Percentiles rank a stretch among this genome's conserved stretches.
phyloP scores from a whole-genome alignment of 352 stramenopile genomes.

The Phytophthora nicotianae region DNA sequence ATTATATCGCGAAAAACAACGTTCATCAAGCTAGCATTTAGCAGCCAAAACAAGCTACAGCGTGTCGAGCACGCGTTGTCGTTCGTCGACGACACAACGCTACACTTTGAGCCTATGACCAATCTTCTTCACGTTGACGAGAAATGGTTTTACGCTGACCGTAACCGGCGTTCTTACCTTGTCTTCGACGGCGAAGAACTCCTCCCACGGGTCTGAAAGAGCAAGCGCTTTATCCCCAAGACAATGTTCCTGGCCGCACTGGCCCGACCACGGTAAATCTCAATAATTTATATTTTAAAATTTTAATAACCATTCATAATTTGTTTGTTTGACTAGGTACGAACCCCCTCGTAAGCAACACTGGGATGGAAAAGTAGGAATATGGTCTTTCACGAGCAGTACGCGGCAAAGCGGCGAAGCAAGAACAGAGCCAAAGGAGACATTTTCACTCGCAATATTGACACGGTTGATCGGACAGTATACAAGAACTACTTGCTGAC shows the following conservation, averaged over 20 bases:
- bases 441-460: too few species aligned
- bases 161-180: background rate
- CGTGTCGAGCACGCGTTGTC: too few species aligned
- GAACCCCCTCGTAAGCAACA: background rate
- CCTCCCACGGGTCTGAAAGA: background rate
- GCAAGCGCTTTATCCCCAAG: too few species aligned
- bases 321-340: background rate
- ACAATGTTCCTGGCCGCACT: background rate
- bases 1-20: too few species aligned
- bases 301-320: background rate
- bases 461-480: background rate
- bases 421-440: too few species aligned
- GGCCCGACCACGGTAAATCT: background rate
- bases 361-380: background rate
- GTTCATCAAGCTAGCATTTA: too few species aligned
- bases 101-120: background rate
- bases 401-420: too few species aligned
- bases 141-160: background rate
- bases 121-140: background rate
- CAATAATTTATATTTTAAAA: background rate
- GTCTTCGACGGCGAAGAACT: background rate
- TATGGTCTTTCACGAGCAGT: background rate
- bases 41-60: too few species aligned
- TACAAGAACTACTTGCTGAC: background rate
- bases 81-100: too few species aligned